Conservation (phyloP, 768 basidiomycete species). For the Chlorophyllum brunneum region DNA sequence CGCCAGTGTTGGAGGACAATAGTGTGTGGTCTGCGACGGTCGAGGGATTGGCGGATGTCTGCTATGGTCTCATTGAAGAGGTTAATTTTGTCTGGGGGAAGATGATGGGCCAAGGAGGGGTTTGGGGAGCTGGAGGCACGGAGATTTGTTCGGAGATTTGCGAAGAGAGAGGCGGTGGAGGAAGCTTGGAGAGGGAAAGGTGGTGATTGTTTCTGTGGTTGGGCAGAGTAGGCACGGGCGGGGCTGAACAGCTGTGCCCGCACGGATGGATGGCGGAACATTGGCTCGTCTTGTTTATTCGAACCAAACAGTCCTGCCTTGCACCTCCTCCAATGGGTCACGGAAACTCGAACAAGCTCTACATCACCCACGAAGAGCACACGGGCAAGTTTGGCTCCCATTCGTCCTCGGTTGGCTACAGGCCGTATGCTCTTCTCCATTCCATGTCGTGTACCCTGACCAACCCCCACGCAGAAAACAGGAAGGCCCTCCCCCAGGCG, state of each 20-base stretch:
- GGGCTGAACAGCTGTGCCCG: too few species aligned
- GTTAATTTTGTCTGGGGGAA: slow-evolving; percentile 15
- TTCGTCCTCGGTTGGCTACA: slow-evolving; percentile 73
- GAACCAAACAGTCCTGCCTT: neutral
- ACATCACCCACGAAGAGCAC: slow-evolving; percentile 88
- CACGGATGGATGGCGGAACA: slow-evolving; percentile 6
- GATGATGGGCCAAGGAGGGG: slow-evolving; percentile 4
- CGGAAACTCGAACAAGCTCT: slow-evolving; percentile 83
- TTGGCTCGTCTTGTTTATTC: neutral
- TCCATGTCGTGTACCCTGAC: slow-evolving; percentile 4
- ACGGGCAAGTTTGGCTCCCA: slow-evolving; percentile 78
- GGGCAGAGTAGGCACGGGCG: neutral
- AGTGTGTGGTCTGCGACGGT: slow-evolving; percentile 25
- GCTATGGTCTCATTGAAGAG: slow-evolving; percentile 30
- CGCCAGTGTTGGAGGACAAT: slow-evolving; percentile 35
- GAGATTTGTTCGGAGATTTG: slow-evolving; percentile 1
- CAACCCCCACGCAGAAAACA: slow-evolving; percentile 45
- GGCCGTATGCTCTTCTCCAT: slow-evolving; percentile 42
- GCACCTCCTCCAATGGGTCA: slow-evolving; percentile 58
- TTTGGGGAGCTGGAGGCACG: neutral
- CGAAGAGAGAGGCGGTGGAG: slow-evolving; percentile 7
- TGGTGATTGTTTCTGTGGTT: neutral
- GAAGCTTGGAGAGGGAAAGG: slow-evolving; percentile 4
- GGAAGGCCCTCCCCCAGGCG: slow-evolving; percentile 61
- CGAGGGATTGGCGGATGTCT: slow-evolving; percentile 34